Evolutionary conservation across 2,329 filamentous ascomycete genomes (phyloP).

Genomic region (Fulvia fulva): DNA sequence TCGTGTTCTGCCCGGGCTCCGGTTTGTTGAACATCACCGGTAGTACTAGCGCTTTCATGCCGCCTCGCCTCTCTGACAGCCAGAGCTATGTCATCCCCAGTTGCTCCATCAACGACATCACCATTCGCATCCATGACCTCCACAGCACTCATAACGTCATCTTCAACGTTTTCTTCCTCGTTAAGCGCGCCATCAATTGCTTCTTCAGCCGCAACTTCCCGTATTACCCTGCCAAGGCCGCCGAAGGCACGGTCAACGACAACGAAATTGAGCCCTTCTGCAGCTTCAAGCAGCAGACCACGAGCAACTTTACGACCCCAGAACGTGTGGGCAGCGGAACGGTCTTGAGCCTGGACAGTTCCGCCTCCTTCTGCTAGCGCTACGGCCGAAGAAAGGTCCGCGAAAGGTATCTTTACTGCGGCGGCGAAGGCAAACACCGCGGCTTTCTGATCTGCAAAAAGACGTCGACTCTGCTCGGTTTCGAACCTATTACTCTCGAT

Average conservation of each 20-base stretch:
- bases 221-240: slow-evolving; percentile 46
- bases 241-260: slow-evolving; percentile 60
- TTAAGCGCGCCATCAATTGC: slow-evolving; percentile 15
- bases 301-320: slow-evolving; percentile 60
- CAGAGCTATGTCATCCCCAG: slow-evolving; percentile 19
- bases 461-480: slow-evolving; percentile 48
- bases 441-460: slow-evolving; percentile 52
- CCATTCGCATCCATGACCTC: slow-evolving; percentile 20
- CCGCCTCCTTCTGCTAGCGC: slow-evolving; percentile 16
- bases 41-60: background rate
- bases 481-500: slow-evolving; percentile 58
- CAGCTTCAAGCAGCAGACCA: slow-evolving; percentile 59
- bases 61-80: slow-evolving; percentile 7
- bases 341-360: slow-evolving; percentile 39
- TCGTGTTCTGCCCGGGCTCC: background rate
- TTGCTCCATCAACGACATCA: slow-evolving; percentile 12
- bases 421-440: slow-evolving; percentile 56
- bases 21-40: background rate
- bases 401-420: slow-evolving; percentile 51
- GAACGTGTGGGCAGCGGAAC: slow-evolving; percentile 45
- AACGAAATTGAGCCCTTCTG: slow-evolving; percentile 52
- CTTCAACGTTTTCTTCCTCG: slow-evolving; percentile 11
- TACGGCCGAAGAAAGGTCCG: slow-evolving; percentile 44
- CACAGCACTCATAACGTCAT: slow-evolving; percentile 13
- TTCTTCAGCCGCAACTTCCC: slow-evolving; percentile 18